Evolutionary conservation across 1,284 basidiomycete species (phyloP).

Genomic region (Trichosporon sp.): DNA sequence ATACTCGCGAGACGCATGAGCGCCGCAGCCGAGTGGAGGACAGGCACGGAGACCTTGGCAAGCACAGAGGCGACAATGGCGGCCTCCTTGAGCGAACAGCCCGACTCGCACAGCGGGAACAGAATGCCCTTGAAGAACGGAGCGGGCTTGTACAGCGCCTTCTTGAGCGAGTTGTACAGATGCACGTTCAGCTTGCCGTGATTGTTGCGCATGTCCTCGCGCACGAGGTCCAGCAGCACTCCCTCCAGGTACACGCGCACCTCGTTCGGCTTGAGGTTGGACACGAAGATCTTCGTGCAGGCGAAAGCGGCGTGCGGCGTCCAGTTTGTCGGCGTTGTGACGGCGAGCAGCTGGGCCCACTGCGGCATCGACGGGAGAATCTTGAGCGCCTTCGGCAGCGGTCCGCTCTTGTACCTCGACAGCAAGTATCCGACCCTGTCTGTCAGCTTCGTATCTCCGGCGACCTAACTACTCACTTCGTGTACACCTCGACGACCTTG

Average conservation of each 20-base stretch:
- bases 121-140: constrained; percentile 98
- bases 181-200: constrained; percentile 83
- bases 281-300: constrained; percentile 92
- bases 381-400: constrained; percentile 96
- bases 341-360: constrained; percentile 92
- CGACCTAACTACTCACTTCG: constrained; percentile 61
- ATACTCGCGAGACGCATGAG: constrained; percentile 88
- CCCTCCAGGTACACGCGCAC: constrained; percentile 92
- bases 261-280: constrained; percentile 92
- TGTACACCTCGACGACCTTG: constrained; percentile 92
- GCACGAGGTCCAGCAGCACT: constrained; percentile 82
- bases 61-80: constrained; percentile 91
- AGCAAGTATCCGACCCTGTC: constrained; percentile 77
- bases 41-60: constrained; percentile 85
- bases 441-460: background rate
- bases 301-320: constrained; percentile 91
- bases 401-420: constrained; percentile 88
- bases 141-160: constrained; percentile 90
- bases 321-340: constrained; percentile 90
- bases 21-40: constrained; percentile 93
- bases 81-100: constrained; percentile 90
- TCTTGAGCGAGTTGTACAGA: constrained; percentile 86
- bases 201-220: constrained; percentile 76
- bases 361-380: constrained; percentile 92
- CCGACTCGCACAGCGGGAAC: constrained; percentile 86